Base-by-base conservation (phyloP, 2,329 filamentous ascomycete species). In the Exophiala bonariae region DNA sequence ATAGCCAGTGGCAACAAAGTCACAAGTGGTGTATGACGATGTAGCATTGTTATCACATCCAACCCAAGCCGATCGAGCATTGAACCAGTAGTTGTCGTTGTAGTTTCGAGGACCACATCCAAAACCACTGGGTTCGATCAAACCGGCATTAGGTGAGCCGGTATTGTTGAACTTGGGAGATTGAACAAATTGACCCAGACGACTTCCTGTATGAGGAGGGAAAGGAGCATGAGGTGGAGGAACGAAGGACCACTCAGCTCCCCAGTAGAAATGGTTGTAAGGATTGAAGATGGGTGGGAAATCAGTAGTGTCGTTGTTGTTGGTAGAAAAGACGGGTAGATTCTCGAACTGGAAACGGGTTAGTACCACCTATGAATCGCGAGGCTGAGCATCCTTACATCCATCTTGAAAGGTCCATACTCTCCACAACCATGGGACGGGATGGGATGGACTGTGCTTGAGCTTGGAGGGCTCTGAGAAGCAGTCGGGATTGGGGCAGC, bases 211-310 rank as follows among this genome's bases (percentile, higher is more conserved):
- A 22, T 56, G 51, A 3, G 75, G 68, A 10, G 63, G 58, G 50
- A 71, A 77, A 7, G 72, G 72, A 49, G 71, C 66, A 45, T 62
- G 66, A 32, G 69, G 67, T 31, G 69, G 67, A 3, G 73, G 71
- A 23, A 72, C 68, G 55, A 77, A 76, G 3, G 70, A 68, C 60
- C 71, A 79, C 17, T 75, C 76, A 45, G 72, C 67, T 33, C 73
- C 72, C 61, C 75, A 79, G 58, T 70, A 70, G 38, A 79, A 66
- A 56, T 78, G 74, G 44, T 75, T 69, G 53, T 77, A 77, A 1
- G 75, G 75, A 44, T 69, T 72, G 53, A 65, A 69, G 47, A 78
- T 64, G 34, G 70, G 69, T 8, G 70, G 67, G 37, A 55, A 60
- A 4, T 45, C 22, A n/a, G 57, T 40, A n/a, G 58, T 61, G 6